A percentile compares a stretch with the other conserved stretches of the same genome.
phyloP scores from a whole-genome alignment of 305 asterid species.

The Fraxinus dipetala region DNA sequence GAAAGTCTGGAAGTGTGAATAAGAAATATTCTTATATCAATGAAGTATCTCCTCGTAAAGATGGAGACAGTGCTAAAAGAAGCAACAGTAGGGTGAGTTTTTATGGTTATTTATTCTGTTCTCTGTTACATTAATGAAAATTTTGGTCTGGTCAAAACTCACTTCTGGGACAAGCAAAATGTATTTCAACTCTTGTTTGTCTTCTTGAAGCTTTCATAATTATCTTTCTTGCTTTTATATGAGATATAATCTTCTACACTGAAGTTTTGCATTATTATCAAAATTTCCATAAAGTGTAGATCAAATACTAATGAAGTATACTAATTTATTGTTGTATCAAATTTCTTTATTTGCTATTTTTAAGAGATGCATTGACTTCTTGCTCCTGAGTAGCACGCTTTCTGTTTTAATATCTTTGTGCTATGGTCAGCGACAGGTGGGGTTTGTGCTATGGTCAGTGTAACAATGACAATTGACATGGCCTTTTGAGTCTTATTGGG shows the following conservation, averaged over 20 bases:
- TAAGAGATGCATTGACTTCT: conserved; percentile 17
- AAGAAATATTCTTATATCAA: conserved; percentile 35
- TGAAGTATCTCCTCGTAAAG: conserved; percentile 42
- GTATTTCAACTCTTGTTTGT: background rate
- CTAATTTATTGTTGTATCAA: conserved; percentile 1
- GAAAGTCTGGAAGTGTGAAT: conserved; percentile 39
- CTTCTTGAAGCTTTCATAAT: background rate
- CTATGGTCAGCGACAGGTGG: background rate
- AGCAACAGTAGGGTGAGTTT: conserved; percentile 44
- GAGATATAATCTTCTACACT: background rate
- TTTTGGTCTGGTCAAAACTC: background rate
- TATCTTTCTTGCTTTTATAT: background rate
- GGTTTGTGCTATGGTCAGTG: background rate
- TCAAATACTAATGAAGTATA: conserved; percentile 5
- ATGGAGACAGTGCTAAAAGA: conserved; percentile 32
- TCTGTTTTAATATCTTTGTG: background rate
- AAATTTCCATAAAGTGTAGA: conserved; percentile 16
- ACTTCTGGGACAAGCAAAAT: background rate
- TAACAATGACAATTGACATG: conserved; percentile 6
- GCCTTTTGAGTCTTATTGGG: background rate
- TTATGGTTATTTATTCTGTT: conserved; percentile 1
- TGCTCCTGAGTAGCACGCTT: background rate
- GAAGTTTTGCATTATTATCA: conserved; percentile 21
- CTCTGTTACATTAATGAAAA: background rate
- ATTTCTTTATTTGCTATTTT: conserved; percentile 14